phyloP scores from a whole-genome alignment of 192 early-diverging fungal species.

The Backusella westeae region DNA sequence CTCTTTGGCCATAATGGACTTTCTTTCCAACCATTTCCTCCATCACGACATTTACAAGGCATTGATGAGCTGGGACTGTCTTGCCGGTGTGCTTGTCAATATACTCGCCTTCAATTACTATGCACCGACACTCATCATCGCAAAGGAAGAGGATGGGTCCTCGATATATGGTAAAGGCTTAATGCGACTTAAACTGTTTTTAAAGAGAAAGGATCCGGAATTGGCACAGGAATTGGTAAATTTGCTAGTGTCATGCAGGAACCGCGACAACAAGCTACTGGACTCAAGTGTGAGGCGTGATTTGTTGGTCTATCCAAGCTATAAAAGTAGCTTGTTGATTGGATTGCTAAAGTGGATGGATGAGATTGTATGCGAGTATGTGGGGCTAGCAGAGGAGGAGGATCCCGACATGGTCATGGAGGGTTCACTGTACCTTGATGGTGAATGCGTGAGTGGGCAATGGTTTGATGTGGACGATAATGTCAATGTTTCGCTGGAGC shows the following conservation, averaged over 20 bases:
- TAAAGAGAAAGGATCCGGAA: constrained; percentile 17
- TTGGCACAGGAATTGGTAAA: constrained; percentile 11
- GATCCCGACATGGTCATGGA: constrained; percentile 5
- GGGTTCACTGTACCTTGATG: background rate
- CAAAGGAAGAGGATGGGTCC: background rate
- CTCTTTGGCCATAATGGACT: constrained; percentile 1
- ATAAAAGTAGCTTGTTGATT: background rate
- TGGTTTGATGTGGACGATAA: constrained; percentile 21
- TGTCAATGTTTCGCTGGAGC: background rate
- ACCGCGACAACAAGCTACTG: background rate
- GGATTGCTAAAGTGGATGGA: constrained; percentile 30
- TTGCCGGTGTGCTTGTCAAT: constrained; percentile 17
- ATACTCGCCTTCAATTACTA: constrained; percentile 22
- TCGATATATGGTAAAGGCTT: background rate
- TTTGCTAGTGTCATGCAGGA: background rate
- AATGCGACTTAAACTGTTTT: constrained; percentile 8
- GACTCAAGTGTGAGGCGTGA: constrained; percentile 6
- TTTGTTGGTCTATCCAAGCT: background rate
- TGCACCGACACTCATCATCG: constrained; percentile 14
- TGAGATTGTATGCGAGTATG: constrained; percentile 23
- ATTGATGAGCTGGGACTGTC: constrained; percentile 30
- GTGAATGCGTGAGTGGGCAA: background rate
- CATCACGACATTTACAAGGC: background rate
- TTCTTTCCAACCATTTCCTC: background rate
- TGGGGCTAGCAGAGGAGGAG: constrained; percentile 32